Percentiles rank a stretch among this genome's conserved stretches.
Evolutionary conservation across 805 yeast genomes (phyloP).

Genomic region (Kodamaea nitidulidarum): DNA sequence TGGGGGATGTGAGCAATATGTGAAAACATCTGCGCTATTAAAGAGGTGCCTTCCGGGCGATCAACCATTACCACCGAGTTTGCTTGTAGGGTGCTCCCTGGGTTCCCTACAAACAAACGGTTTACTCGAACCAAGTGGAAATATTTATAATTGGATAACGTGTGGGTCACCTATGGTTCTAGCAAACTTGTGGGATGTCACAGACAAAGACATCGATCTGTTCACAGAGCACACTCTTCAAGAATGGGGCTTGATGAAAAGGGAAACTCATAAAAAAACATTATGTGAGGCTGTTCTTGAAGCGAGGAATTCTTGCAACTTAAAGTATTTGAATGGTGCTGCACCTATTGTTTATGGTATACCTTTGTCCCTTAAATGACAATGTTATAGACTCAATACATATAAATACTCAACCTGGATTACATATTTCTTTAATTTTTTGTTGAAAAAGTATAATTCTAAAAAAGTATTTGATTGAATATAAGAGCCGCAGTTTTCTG

Average conservation of each 20-base stretch:
- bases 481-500: too few relatives aligned
- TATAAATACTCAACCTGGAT: too few relatives aligned
- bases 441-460: too few relatives aligned
- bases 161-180: constrained; percentile 82
- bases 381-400: too few relatives aligned
- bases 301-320: constrained; percentile 65
- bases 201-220: constrained; percentile 89
- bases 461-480: too few relatives aligned
- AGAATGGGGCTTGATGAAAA: constrained; percentile 56
- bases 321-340: constrained; percentile 80
- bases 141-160: constrained; percentile 66
- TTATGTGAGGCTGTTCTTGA: constrained; percentile 54
- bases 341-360: constrained; percentile 91
- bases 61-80: constrained; percentile 50
- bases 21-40: constrained; percentile 50
- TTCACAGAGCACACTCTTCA: constrained; percentile 61
- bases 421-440: too few relatives aligned
- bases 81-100: constrained; percentile 89
- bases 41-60: constrained; percentile 25
- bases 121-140: constrained; percentile 67
- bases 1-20: constrained; percentile 91
- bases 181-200: constrained; percentile 94
- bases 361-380: constrained; percentile 43
- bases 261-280: background rate
- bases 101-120: constrained; percentile 61